These are phyloP conservation scores for Fulvia fulva DNA, from an alignment of 2,329 filamentous ascomycete species.

Conservation along the genomic window DNA sequence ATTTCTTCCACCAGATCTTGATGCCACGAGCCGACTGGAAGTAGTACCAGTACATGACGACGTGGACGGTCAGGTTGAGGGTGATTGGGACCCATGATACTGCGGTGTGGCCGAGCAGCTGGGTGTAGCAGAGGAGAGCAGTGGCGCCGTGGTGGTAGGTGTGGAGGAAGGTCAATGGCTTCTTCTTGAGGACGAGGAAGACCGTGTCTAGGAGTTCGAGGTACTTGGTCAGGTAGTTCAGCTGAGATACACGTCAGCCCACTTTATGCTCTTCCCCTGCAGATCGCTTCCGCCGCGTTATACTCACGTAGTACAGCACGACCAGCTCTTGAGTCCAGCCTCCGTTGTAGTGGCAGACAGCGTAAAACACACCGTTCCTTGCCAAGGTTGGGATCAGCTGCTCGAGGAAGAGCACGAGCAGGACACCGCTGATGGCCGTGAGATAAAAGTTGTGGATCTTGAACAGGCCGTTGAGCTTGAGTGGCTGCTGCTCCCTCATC, in stretches of 20 bases:
- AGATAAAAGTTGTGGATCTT: constrained; percentile 96
- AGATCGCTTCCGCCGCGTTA: background rate
- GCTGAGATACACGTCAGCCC: constrained; percentile 49
- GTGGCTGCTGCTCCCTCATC: constrained; percentile 81
- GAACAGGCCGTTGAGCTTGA: constrained; percentile 85
- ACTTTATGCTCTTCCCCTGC: background rate
- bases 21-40: constrained; percentile 97
- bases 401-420: constrained; percentile 84
- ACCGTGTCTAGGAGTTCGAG: constrained; percentile 91
- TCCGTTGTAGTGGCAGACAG: constrained; percentile 76
- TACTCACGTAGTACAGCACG: constrained; percentile 89
- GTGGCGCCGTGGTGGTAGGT: constrained; percentile 98
- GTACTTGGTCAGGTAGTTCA: constrained; percentile 98
- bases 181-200: constrained; percentile 99
- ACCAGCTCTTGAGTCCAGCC: constrained; percentile 94
- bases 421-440: constrained; percentile 74
- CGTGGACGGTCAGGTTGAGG: constrained; percentile 89
- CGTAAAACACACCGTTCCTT: constrained; percentile 77
- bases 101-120: constrained; percentile 85
- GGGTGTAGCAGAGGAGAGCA: constrained; percentile 94
- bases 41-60: constrained; percentile 99
- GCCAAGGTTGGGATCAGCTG: constrained; percentile 81
- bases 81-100: constrained; percentile 94
- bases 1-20: constrained; percentile 99
- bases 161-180: constrained; percentile 97